phyloP scores from a whole-genome alignment of 2,329 filamentous ascomycete species.

The Ophiostoma sp. region DNA sequence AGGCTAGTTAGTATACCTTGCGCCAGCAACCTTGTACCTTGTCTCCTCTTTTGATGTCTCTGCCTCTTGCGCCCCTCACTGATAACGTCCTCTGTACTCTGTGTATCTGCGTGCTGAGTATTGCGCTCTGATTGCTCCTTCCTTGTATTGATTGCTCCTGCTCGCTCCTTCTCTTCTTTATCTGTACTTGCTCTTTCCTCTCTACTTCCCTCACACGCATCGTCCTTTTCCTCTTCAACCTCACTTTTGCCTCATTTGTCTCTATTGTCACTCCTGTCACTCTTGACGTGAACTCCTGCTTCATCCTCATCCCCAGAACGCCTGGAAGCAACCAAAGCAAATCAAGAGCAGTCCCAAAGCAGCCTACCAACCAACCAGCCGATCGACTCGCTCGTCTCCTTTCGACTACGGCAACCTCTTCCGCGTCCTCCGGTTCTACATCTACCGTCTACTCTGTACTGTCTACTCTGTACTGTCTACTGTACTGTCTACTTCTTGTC shows the following conservation, averaged over 20 bases:
- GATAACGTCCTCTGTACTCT: neutral
- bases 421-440: conserved; percentile 3
- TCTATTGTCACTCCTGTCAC: too few relatives aligned
- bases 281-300: neutral
- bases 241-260: neutral
- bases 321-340: neutral
- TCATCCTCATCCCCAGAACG: neutral
- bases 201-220: neutral
- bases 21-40: neutral
- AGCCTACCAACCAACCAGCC: neutral
- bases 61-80: conserved; percentile 10
- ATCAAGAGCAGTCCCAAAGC: neutral
- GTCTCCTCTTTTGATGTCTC: conserved; percentile 16
- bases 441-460: too few relatives aligned
- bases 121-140: neutral
- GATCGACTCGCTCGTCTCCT: neutral
- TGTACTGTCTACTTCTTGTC: neutral
- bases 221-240: neutral
- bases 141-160: neutral
- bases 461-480: neutral
- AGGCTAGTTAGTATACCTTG: neutral
- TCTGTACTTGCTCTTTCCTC: neutral
- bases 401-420: neutral
- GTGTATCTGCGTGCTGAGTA: too few relatives aligned
- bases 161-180: neutral